These are phyloP conservation scores for Coniochaeta prunicola DNA, from an alignment of 2,329 filamentous ascomycete genomes.

Conservation along the genomic window DNA sequence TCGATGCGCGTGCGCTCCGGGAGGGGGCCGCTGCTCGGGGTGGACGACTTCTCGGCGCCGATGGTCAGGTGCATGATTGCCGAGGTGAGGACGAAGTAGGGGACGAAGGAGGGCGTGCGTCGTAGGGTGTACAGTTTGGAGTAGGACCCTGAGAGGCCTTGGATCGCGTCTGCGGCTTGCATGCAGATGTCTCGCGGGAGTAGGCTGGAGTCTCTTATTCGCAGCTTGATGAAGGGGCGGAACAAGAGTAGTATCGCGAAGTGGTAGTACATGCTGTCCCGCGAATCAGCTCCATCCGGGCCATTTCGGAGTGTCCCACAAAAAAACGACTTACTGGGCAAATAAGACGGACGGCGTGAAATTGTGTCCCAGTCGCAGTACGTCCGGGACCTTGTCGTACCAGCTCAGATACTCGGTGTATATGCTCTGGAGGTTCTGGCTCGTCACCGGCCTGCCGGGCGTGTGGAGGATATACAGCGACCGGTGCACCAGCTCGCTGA, in stretches of 20 bases:
- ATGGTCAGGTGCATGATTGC: slow-evolving; percentile 55
- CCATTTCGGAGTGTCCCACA: background rate
- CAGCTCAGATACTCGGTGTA: slow-evolving; percentile 65
- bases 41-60: slow-evolving; percentile 26
- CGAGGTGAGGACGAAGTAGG: slow-evolving; percentile 54
- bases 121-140: slow-evolving; percentile 50
- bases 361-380: slow-evolving; percentile 57
- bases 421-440: slow-evolving; percentile 52
- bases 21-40: slow-evolving; percentile 23
- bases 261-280: slow-evolving; percentile 59
- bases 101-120: slow-evolving; percentile 54
- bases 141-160: slow-evolving; percentile 47
- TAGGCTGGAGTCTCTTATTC: slow-evolving; percentile 56
- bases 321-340: slow-evolving; percentile 53
- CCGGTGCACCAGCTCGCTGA: slow-evolving; percentile 68
- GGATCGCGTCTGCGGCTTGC: slow-evolving; percentile 53
- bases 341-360: slow-evolving; percentile 68
- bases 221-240: slow-evolving; percentile 60
- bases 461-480: slow-evolving; percentile 67
- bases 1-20: slow-evolving; percentile 25
- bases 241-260: slow-evolving; percentile 68
- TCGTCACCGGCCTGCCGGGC: slow-evolving; percentile 57
- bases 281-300: background rate
- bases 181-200: slow-evolving; percentile 59
- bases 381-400: slow-evolving; percentile 61